phyloP scores from a whole-genome alignment of 257 asterid species.

The Linderniella brevidens region DNA sequence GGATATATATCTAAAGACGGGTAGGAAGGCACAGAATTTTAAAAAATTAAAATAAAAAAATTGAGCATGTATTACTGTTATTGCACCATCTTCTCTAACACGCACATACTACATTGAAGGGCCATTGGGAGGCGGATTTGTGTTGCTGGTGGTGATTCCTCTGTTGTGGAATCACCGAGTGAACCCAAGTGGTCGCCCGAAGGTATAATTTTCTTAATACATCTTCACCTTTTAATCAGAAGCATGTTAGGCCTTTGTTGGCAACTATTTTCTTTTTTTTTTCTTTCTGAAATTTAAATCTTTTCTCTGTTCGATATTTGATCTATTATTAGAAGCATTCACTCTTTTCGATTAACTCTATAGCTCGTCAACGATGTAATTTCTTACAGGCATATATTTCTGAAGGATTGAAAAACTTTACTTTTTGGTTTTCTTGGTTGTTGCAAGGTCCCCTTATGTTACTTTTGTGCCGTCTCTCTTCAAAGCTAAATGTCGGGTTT shows the following conservation, averaged over 20 bases:
- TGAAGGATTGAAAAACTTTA: too few relatives aligned
- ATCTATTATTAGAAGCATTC: too few relatives aligned
- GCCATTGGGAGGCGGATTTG: constrained; percentile 46
- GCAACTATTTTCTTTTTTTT: too few relatives aligned
- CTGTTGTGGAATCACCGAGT: constrained; percentile 69
- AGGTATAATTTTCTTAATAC: constrained; percentile 30
- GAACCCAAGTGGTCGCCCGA: constrained; percentile 98
- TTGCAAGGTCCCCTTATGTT: not conserved
- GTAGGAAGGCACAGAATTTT: constrained; percentile 16
- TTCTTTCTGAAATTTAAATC: too few relatives aligned
- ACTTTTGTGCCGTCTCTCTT: not conserved
- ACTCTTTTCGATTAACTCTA: too few relatives aligned
- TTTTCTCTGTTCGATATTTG: too few relatives aligned
- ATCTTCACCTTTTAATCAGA: constrained; percentile 6
- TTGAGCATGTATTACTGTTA: too few relatives aligned
- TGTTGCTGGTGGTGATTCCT: constrained; percentile 84
- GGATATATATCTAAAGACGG: constrained; percentile 78
- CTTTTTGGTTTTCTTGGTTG: too few relatives aligned
- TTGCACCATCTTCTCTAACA: not conserved
- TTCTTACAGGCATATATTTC: too few relatives aligned
- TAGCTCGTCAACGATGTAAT: too few relatives aligned
- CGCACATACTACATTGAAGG: constrained; percentile 18
- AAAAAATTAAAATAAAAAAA: too few relatives aligned
- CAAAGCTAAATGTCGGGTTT: constrained; percentile 3
- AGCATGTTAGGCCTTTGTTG: constrained; percentile 6